Base-by-base conservation (phyloP, 2,329 filamentous ascomycete species). In the Davidsoniella virescens region DNA sequence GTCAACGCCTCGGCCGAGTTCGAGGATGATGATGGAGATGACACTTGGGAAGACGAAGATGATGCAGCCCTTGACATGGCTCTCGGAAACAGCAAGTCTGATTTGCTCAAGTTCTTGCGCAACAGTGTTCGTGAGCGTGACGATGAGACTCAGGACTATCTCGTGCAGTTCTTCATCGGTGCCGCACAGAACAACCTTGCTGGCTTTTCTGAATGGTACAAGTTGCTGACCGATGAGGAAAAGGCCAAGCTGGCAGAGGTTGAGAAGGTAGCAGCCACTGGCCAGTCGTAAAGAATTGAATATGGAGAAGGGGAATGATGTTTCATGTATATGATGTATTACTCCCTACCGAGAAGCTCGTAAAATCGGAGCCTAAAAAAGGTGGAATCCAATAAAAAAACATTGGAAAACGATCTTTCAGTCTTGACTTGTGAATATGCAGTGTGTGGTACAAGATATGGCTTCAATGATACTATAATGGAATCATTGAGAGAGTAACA, bases 61-160 rank as follows among this genome's bases (percentile, higher is more conserved):
- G 90, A 95, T 58, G 78, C 94, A 42, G 76, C 80, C 1, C 78
- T 84, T 54, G 73, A 76, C 2, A 73, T 95, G n/a, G 79, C 78
- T 40, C 68, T 82, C 10, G 80, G 73, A 2, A 65, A 72, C 23
- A 81, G 76, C 39, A 84, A 84, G 63, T 70, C 75, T 17, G 84
- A 94, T 54, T 73, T 95, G 42, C 93, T 94, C 85, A 76, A 79
- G 1, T 87, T 76, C 59, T 75, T 78, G 20, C 80, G 80, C 42
- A 71, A 72, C 14, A 71, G 71, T 49, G 70, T 60, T 43, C 77
- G 87, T 49, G 77, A 82, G 59, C 76, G 81, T 33, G 90, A 96
- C 61, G 87, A 95, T 60, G 87, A 94, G 70, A 94, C 88, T 6
- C 86, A 94, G 62, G 76, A 75, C 3, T 94, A 87, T 63, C 69